A percentile compares a stretch with the other conserved stretches of the same genome.
phyloP scores from a whole-genome alignment of 345 rosid species.

The Raphanus sativus region DNA sequence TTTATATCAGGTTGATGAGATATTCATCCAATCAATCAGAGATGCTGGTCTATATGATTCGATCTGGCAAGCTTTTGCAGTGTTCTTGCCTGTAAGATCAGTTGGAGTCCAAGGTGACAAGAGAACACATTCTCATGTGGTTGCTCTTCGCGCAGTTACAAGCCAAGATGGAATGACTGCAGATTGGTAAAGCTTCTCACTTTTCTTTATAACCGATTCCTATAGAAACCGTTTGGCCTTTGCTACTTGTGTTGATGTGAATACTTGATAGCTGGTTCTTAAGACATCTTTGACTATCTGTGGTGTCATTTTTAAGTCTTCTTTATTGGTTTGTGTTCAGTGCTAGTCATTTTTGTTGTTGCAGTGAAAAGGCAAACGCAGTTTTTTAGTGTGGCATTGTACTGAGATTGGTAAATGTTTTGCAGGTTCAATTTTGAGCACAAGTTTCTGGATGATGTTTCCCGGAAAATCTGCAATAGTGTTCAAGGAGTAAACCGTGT shows the following conservation, averaged over 20 bases:
- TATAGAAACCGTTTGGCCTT: background rate
- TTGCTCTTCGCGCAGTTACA: slow-evolving; percentile 97
- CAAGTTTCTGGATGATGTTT: slow-evolving; percentile 82
- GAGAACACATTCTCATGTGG: slow-evolving; percentile 97
- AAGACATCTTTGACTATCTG: too few relatives aligned
- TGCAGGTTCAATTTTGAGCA: slow-evolving; percentile 93
- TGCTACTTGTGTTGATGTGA: background rate
- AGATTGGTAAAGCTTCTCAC: slow-evolving; percentile 69
- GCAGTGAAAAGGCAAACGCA: too few relatives aligned
- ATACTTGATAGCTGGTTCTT: background rate
- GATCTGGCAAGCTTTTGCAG: slow-evolving; percentile 99
- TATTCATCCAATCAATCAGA: slow-evolving; percentile 92
- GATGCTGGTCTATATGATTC: slow-evolving; percentile 91
- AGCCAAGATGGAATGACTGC: slow-evolving; percentile 99
- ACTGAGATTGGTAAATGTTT: background rate
- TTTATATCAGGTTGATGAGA: slow-evolving; percentile 78
- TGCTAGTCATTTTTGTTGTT: too few relatives aligned
- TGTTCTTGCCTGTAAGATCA: slow-evolving; percentile 88
- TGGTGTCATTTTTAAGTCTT: too few relatives aligned
- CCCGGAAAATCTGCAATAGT: slow-evolving; percentile 87
- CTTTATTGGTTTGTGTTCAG: too few relatives aligned
- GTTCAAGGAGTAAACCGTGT: slow-evolving; percentile 95
- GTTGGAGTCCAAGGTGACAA: slow-evolving; percentile 99
- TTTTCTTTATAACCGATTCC: background rate
- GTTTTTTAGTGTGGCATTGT: background rate